Base-by-base conservation (phyloP, 2,329 filamentous ascomycete genomes). In the Pseudonectria buxi region DNA sequence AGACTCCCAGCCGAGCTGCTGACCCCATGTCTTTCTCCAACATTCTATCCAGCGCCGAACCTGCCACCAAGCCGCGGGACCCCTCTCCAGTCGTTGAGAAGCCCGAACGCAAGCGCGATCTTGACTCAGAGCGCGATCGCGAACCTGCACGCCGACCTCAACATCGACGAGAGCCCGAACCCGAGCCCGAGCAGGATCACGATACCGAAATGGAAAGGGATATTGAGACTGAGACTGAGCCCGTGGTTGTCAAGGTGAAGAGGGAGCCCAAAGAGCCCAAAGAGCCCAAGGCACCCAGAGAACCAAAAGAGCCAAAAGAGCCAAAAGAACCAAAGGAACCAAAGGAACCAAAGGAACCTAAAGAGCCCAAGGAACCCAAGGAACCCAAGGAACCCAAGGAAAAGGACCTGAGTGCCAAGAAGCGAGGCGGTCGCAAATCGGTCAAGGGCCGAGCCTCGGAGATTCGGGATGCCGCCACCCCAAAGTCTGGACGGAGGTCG, bases 11-110 rank as follows among this genome's bases (percentile, higher is more conserved):
- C 48, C 80, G 88, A 58, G 72, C 81, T 27, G 81, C 83, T 39
- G 85, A 94, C 57, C 84, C 89, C 35, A 95, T 95, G 89, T 92
- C 89, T 5, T 92, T 96, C 55, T 92, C 87, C 47, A 95, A 89
- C 57, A 94, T 96, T 40, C 80, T 96, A 28, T 90, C 87, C 4
- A 88, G 78, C 47, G 74, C 84, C 36, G 81, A 87, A 37, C 79
- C 83, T 35, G 71, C 76, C 26, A 67, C 71, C 3, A 71, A 71
- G 41, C 69, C 73, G 7, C 72, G 66, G 46, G 57, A 64, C 10
- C 67, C 65, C 28, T 67, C 70, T 24, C 65, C 65, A 3, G 53
- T 64, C 14, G 53, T 51, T 24, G 52, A 55, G 16, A 53, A 57
- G 22, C 43, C 41, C 24, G 44, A 50, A 33, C 32, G 39, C 14